These are phyloP conservation scores for Abrus precatorius DNA, from an alignment of 306 rosid species.

Conservation along the genomic window DNA sequence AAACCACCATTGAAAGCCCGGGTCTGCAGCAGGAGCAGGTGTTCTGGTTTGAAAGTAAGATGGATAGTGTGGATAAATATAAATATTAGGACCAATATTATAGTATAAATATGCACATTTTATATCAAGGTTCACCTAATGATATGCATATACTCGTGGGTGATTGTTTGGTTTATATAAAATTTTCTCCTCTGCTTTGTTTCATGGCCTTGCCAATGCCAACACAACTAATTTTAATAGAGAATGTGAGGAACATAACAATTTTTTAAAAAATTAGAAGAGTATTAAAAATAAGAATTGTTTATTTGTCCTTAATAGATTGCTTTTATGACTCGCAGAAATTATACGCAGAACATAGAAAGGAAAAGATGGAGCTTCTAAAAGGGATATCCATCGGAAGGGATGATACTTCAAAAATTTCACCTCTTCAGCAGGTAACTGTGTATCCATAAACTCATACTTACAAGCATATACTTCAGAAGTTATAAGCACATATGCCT, in stretches of 20 bases:
- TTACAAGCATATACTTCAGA: too few species aligned
- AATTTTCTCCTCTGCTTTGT: not conserved
- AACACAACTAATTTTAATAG: not conserved
- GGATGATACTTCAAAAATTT: slow-evolving; percentile 57
- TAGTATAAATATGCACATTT: too few species aligned
- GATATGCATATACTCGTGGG: not conserved
- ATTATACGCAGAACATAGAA: slow-evolving; percentile 75
- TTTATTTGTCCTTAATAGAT: not conserved
- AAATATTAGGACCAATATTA: too few species aligned
- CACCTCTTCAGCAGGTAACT: slow-evolving; percentile 73
- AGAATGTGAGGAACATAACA: not conserved
- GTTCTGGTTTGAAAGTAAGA: too few species aligned
- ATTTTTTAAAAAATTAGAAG: not conserved
- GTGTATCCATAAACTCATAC: not conserved
- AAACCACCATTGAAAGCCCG: too few species aligned
- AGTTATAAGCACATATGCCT: not conserved
- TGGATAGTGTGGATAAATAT: too few species aligned
- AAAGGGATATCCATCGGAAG: slow-evolving; percentile 68
- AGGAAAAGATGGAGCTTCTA: slow-evolving; percentile 82
- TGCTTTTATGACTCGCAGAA: slow-evolving; percentile 54
- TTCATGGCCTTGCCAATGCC: not conserved
- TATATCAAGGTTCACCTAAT: too few species aligned
- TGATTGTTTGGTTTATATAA: not conserved
- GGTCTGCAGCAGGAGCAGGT: too few species aligned
- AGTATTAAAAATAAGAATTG: not conserved